Evolutionary conservation across 306 rosid genomes (phyloP), one percentile per base, ranked within the genome.

Genomic region (Heteromeles arbutifolia): DNA sequence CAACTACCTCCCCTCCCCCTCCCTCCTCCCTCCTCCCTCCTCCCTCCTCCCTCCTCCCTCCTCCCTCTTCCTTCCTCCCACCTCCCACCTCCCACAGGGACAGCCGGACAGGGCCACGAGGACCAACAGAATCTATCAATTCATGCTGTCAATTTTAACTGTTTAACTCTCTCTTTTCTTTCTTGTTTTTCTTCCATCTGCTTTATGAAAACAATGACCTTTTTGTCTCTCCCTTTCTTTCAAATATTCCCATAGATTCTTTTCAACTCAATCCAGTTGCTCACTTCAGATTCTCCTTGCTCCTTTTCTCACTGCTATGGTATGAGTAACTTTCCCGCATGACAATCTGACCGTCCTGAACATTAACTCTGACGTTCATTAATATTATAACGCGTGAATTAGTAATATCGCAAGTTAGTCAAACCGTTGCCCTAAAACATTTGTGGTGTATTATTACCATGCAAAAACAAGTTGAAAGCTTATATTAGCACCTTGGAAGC

Each of bases 111-210:
- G 25, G 63, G 28, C 73, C 73, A 31, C 65, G 28, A 43, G 44
- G 61, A 67, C 81, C 75, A 79, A 80, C 79, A 31, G 66, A 41
- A 71, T 21, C 65, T 12, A 69, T 70, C 74, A 41, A 44, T 74
- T 69, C 59, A 29, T 54, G 81, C 19, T 81, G 78, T 71, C 78
- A 52, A 50, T 63, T 61, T 66, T 39, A 70, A 17, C 66, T 66
- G 79, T 70, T 24, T 26, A 7, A 61, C 68, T 0, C 28, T 0
- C 28, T 58, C 61, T 13, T 57, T 31, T 58, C 39, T 24, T 69
- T 79, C 57, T 72, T 59, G 39, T 22, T 54, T 39, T 64, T 76
- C 34, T 45, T 61, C 61, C 63, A 61, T 48, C 50, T 65, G 44
- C 72, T 28, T 57, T 77, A 71, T 68, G 65, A 66, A 43, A 73